These are phyloP conservation scores for peach (Prunus persica) DNA, from an alignment of 306 rosid species.

Conservation along the genomic window DNA sequence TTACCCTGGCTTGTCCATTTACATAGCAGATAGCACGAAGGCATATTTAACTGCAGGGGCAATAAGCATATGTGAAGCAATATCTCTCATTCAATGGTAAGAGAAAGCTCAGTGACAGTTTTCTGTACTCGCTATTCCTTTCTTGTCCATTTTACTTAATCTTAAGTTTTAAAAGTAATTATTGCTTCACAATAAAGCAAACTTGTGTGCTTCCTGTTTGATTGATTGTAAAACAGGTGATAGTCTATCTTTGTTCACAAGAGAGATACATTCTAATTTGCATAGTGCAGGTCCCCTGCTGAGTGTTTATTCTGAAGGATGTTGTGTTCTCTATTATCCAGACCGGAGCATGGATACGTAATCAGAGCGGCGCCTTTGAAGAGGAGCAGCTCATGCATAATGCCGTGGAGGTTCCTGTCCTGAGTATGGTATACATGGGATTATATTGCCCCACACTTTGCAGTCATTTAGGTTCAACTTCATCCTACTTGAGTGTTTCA, in stretches of 20 bases:
- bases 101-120: background rate
- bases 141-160: background rate
- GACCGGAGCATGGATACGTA: background rate
- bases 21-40: background rate
- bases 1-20: background rate
- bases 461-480: background rate
- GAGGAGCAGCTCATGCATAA: background rate
- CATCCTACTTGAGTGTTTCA: background rate
- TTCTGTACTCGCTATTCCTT: background rate
- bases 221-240: background rate
- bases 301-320: background rate
- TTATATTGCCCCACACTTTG: background rate
- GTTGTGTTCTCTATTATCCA: background rate
- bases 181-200: background rate
- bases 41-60: background rate
- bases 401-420: background rate
- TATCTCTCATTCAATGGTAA: background rate
- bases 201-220: background rate
- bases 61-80: background rate
- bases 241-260: background rate
- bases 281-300: background rate
- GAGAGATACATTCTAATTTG: background rate
- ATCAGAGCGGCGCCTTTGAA: background rate
- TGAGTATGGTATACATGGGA: background rate
- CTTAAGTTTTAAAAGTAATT: background rate